Evolutionary conservation across 2,329 filamentous ascomycete species (phyloP), one percentile per base, ranked within the genome.

Genomic region (Orbilia javanica): DNA sequence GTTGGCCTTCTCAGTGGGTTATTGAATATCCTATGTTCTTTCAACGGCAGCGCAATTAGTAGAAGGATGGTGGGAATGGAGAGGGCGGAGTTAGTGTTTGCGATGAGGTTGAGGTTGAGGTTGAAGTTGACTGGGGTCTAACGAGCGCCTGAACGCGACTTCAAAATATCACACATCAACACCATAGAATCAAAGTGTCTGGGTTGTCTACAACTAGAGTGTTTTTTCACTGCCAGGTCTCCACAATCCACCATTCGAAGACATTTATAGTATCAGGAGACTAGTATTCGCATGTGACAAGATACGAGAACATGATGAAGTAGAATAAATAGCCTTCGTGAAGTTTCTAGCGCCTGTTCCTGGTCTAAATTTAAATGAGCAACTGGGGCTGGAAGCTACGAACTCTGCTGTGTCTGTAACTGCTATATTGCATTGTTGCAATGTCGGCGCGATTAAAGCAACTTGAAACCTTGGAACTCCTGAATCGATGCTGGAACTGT

Each of bases 101-200:
- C 44, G 66, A 50, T 53, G 63, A 63, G 50, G 73, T 66, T 71
- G 73, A 55, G 20, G 48, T 44, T 65, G 57, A 66, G 53, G 48
- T 44, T 65, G 57, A 66, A 29, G 48, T 64, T 76, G 44, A 62
- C 18, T 60, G 67, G 73, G 73, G 67, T 77, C 72, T 67, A 34
- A 67, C 25, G 27, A 69, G 60, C 73, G 66, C 64, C 55, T 27
- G 62, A 64, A 69, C 71, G 71, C 71, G 71, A 62, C 63, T 39
- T 18, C 36, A 48, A 60, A 73, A 67, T 48, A 27, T 57, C 62
- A 74, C 72, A 70, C 48, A n/a, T 8, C 60, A 60, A 65, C 60
- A 42, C 60, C 67, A 50, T 53, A n/a, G 50, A 39, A 39, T 39
- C 11, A 39, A 5, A 36, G 34, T 5, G 34, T 11, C 34, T 36